Base-by-base conservation (phyloP, 1,284 basidiomycete genomes). In the Melampsora americana region DNA sequence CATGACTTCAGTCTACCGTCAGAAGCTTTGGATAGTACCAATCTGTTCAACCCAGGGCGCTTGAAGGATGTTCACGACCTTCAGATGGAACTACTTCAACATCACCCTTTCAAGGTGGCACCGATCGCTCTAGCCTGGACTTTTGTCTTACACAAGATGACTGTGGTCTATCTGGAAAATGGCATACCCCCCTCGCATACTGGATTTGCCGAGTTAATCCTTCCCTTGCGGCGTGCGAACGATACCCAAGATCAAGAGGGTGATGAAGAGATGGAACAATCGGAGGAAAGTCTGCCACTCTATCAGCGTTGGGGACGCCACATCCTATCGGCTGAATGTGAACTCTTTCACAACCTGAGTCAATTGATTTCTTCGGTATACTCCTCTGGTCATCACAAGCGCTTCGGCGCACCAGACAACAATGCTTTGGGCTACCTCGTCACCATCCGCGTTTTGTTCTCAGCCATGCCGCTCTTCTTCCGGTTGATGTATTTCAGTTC, bases 371-470 rank as follows among this genome's bases (percentile, higher is more conserved):
- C 53, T 12, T 67, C 65, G 20, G 65, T 75, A 6, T 73, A 73
- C 39, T 75, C 48, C 23, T 64, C 72, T 14, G 46, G 65, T 59
- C 59, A 64, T 32, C 53, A 26, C 30, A 39, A 66, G 50, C 64
- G 72, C 32, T 67, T 67, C 42, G 65, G 65, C 14, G 26, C 56
- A n/a, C 65, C 72, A 7, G 72, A 75, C 35, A 75, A 66, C 39
- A 75, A 75, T 59, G 72, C 56, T 18, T 56, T 75, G 56, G 72
- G 72, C 56, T 75, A 75, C 35, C 65, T 75, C 42, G 64, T 67
- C 65, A 75, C 65, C 6, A 39, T 75, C 44, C 72, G 72, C 35
- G 32, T 59, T n/a, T 42, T 75, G 28, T 53, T 75, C 32, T 75
- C 65, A 35, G 64, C 72, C 42, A 44, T 75, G 28, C 72, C 72